Percentiles rank a stretch among this genome's conserved stretches.
These are phyloP conservation scores for Porpolomopsis calyptriformis DNA, from an alignment of 768 basidiomycete genomes.

Conservation along the genomic window DNA sequence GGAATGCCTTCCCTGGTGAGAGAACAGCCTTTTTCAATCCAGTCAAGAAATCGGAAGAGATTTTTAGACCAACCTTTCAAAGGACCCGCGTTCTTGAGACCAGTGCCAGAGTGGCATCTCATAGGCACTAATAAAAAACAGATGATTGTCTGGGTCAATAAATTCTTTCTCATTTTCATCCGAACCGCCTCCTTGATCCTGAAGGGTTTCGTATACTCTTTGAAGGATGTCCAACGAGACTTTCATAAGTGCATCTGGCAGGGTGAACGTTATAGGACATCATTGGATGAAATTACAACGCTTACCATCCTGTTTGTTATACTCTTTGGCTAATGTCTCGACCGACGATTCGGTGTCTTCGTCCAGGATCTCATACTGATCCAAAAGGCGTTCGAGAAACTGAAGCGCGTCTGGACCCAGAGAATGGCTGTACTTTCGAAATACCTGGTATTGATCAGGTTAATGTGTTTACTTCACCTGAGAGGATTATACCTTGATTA, in stretches of 20 bases:
- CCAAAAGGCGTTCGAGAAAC: constrained; percentile 61
- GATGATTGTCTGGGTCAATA: constrained; percentile 71
- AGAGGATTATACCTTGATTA: constrained; percentile 32
- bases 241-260: constrained; percentile 70
- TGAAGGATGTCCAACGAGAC: constrained; percentile 57
- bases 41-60: neutral
- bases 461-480: neutral
- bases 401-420: constrained; percentile 69
- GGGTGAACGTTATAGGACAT: neutral
- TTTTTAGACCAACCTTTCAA: constrained; percentile 57
- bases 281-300: neutral
- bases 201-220: constrained; percentile 66
- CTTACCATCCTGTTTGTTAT: constrained; percentile 81
- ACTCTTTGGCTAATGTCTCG: constrained; percentile 75
- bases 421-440: constrained; percentile 82
- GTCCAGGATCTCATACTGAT: constrained; percentile 58
- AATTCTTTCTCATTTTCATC: constrained; percentile 42
- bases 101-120: constrained; percentile 95
- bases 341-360: constrained; percentile 64
- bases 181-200: constrained; percentile 48
- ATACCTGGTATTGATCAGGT: constrained; percentile 39
- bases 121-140: constrained; percentile 80
- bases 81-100: constrained; percentile 76
- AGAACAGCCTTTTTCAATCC: constrained; percentile 3
- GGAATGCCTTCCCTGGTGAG: constrained; percentile 38